These are phyloP conservation scores for Cyclotella choctawhatcheeana DNA, from an alignment of 108 stramenopile genomes.

Conservation along the genomic window DNA sequence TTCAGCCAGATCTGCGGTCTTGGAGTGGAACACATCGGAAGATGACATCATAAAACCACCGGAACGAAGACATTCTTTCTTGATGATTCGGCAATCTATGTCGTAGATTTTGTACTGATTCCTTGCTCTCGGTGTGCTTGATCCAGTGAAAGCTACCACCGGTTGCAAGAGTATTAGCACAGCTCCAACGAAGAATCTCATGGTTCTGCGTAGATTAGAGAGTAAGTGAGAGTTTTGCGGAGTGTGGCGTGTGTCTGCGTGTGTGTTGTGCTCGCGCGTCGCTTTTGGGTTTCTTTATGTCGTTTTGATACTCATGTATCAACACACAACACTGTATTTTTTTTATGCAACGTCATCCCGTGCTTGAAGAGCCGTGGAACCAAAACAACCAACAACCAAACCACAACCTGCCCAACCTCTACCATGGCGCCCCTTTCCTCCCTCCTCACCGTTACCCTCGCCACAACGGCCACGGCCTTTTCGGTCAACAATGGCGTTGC, in stretches of 20 bases:
- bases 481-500: conserved; percentile 15
- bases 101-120: not conserved
- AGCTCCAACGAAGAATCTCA: conserved; percentile 3
- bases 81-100: not conserved
- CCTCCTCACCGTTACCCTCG: conserved; percentile 46
- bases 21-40: not conserved
- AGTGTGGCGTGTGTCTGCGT: not conserved
- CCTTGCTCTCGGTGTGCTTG: no score
- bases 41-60: not conserved
- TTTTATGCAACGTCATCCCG: no score
- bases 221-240: not conserved
- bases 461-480: conserved; percentile 47
- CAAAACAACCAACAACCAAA: not conserved
- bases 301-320: not conserved
- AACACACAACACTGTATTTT: no score
- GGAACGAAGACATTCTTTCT: no score
- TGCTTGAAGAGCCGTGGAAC: no score
- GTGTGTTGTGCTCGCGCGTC: not conserved
- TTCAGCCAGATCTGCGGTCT: not conserved
- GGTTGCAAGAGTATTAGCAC: not conserved
- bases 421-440: conserved; percentile 51
- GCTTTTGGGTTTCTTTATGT: not conserved
- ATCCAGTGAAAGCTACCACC: not conserved
- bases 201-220: no score
- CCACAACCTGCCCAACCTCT: not conserved